Evolutionary conservation across 208 protist genomes (phyloP), one percentile per base, ranked within the genome.

Genomic region (Lotmaria passim): DNA sequence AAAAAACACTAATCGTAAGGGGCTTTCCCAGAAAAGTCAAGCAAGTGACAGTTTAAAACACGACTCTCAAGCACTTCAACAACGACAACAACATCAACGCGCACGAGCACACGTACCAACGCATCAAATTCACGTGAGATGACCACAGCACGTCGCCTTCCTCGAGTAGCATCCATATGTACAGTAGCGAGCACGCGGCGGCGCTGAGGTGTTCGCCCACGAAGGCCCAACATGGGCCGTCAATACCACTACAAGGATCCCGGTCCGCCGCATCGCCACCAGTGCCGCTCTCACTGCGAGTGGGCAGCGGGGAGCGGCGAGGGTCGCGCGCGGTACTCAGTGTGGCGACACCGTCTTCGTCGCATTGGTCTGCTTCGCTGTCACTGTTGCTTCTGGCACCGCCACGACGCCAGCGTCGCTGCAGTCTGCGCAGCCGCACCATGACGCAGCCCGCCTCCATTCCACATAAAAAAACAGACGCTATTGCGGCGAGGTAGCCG

Each of bases 111-210:
- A 75, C 76, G 59, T 87, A 86, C 85, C 85, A 90, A 8, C 73
- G 85, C 75, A 84, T 83, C 33, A 83, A 66, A 14, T 79, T 73
- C 23, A 81, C 59, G 65, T 87, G 81, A n/a, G 74, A 73, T 23
- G 63, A 68, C 68, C 78, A 90, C 34, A 87, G 31, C 11, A 15
- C 74, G 34, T 81, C 74, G 12, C 82, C 79, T 31, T 86, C 81
- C 11, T 84, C 80, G 4, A 81, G 52, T 14, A 89, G 72, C 84
- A 89, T 87, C 50, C 24, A 57, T 17, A 90, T 57, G 63, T 90
- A 87, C 15, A 86, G 63, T 1, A 71, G 43, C 0, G 76, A 63
- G 41, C 85, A 87, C n/a, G 26, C 63, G 51, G 68, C 53, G 17
- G 79, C 76, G 53, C 70, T 82, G 24, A 81, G 60, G 28, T 81